Base-by-base conservation (phyloP, 768 basidiomycete species). In the Mycena albidolilacea region DNA sequence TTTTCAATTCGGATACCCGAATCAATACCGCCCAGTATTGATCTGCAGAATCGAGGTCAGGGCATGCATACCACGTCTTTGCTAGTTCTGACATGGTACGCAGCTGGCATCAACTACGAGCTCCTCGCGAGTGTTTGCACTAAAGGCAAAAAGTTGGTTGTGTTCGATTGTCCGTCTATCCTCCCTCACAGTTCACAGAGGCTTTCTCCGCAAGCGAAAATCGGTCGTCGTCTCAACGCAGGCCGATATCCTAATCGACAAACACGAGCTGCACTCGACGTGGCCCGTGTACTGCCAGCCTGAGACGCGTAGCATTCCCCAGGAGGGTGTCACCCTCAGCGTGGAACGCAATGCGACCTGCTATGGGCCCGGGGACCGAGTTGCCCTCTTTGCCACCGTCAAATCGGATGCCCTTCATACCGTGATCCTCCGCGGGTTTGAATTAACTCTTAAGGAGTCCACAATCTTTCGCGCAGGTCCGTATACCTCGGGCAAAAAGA, bases 1-100 rank as follows among this genome's bases (percentile, higher is more conserved):
- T 98, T 98, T 81, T 90, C 91, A 69, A 94, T 98, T 62, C 93
- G 96, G 35, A 92, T 98, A 78, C 97, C 97, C 0, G 96, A 97
- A 81, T 93, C 94, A 11, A 92, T 96, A 70, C 97, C 97, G 2
- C 95, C 97, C 17, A 94, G 89, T 52, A 90, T 96, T 70, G 90
- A 93, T 6, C 85, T 98, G 69, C 93, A 95, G 68, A 92, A 89
- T 80, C 89, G 89, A 78, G 93, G 93, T 91, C 68, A 74, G 88
- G 3, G 0, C 41, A 5, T 60, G 75, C 30, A 30, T 30, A 30
- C 30, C 30, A 30, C 23, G 11, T 55, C 8, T 30, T 37, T 48
- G 2, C 54, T n/a, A 14, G 15, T 38, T 15, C 15, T 62, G 14
- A 62, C 39, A 50, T 48, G 23, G n/a, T 66, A 37, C 15, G 23